A percentile compares a stretch with the other conserved stretches of the same genome.
phyloP scores from a whole-genome alignment of 2,329 filamentous ascomycete genomes.

The Trichoderma hamatum region DNA sequence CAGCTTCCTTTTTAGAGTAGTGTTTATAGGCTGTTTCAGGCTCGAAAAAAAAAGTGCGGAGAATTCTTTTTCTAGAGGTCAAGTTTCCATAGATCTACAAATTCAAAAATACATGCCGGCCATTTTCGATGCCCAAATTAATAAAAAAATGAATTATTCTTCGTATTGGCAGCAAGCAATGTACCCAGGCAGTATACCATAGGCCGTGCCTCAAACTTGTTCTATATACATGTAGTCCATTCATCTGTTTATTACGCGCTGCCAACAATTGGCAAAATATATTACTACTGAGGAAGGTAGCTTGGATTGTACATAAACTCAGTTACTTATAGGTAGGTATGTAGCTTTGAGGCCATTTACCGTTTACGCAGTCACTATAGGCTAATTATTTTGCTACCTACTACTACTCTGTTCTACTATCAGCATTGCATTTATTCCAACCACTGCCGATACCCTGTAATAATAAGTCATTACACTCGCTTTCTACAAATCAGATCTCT shows the following conservation, averaged over 20 bases:
- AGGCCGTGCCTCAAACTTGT: neutral
- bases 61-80: no score
- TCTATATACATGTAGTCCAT: neutral
- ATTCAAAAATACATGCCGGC: neutral
- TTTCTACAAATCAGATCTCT: neutral
- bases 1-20: slow-evolving; percentile 12
- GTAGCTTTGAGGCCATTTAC: no score
- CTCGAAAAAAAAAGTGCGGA: no score
- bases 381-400: no score
- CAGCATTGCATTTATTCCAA: neutral
- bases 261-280: no score
- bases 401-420: neutral
- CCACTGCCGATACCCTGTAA: neutral
- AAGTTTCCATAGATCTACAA: neutral
- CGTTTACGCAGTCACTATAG: no score
- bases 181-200: no score
- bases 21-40: neutral
- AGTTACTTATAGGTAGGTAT: no score
- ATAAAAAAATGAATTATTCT: neutral
- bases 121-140: neutral
- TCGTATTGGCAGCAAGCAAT: neutral
- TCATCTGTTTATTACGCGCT: neutral
- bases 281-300: no score
- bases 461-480: neutral
- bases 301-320: no score